A percentile compares a stretch with the other conserved stretches of the same genome.
Evolutionary conservation across 495 filamentous ascomycete genomes (phyloP).

Genomic region (Viridothelium virens): DNA sequence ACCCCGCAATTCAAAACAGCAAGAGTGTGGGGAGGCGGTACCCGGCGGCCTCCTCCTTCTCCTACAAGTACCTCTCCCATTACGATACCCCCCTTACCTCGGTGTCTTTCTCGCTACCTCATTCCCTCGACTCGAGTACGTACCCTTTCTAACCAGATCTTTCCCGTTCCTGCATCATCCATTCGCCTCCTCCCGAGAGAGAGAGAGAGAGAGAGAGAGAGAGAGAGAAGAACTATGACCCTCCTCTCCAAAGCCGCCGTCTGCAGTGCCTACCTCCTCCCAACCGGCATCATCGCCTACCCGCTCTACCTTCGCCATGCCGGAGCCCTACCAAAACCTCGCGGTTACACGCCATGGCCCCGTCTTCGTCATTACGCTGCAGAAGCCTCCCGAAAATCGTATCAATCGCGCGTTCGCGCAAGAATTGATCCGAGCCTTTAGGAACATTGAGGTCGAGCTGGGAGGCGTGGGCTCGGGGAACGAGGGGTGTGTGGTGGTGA

Average conservation of each 20-base stretch:
- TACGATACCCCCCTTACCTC: background rate
- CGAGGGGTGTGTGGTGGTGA: constrained; percentile 43
- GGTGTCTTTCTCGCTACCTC: background rate
- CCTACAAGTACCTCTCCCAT: constrained; percentile 1
- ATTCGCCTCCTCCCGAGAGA: too few relatives aligned
- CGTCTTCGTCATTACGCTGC: constrained; percentile 46
- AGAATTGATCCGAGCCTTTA: constrained; percentile 43
- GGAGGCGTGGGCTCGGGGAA: constrained; percentile 31
- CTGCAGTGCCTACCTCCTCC: background rate
- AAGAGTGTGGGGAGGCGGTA: background rate
- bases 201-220: background rate
- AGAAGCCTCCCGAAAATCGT: constrained; percentile 45
- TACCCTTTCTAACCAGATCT: too few relatives aligned
- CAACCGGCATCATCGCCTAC: background rate
- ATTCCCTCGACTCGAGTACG: too few relatives aligned
- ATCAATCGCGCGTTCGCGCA: constrained; percentile 42
- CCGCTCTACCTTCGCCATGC: constrained; percentile 7
- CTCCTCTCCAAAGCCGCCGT: constrained; percentile 2
- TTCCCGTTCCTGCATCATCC: too few relatives aligned
- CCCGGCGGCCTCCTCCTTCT: too few relatives aligned
- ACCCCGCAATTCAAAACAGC: constrained; percentile 1
- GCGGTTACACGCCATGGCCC: constrained; percentile 24
- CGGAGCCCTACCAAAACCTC: constrained; percentile 9
- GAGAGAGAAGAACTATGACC: background rate
- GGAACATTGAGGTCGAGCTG: constrained; percentile 38